Evolutionary conservation across 2,329 filamentous ascomycete genomes (phyloP).

Genomic region (Xylariaceae sp.): DNA sequence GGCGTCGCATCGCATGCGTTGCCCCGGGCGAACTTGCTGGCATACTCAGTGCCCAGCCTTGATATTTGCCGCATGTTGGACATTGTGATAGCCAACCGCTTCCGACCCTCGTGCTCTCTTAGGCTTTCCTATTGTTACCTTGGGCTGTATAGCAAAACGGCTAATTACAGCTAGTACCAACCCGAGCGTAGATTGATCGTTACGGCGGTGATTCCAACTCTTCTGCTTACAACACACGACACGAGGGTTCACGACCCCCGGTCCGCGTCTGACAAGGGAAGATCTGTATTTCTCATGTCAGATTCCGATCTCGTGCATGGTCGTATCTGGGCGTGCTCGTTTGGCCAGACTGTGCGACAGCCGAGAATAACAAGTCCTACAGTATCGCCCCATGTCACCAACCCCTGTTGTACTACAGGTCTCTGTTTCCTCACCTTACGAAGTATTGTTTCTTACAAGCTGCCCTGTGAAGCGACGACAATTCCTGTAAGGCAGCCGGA

Average conservation of each 20-base stretch:
- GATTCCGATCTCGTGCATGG: constrained; percentile 37
- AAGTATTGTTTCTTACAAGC: too few species aligned
- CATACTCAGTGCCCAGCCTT: constrained; percentile 15
- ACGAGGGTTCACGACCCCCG: constrained; percentile 19
- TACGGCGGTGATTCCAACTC: constrained; percentile 8
- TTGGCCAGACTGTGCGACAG: constrained; percentile 25
- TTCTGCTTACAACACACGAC: constrained; percentile 14
- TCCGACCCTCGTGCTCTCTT: constrained; percentile 13
- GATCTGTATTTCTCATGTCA: constrained; percentile 35
- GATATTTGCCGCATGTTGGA: constrained; percentile 22
- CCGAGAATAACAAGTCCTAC: constrained; percentile 5
- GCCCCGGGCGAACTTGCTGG: constrained; percentile 21
- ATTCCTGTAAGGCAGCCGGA: background rate
- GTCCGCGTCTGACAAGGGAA: constrained; percentile 29
- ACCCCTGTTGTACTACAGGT: too few species aligned
- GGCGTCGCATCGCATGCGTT: constrained; percentile 20
- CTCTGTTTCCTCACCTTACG: background rate
- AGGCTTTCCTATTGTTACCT: constrained; percentile 9
- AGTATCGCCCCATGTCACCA: background rate
- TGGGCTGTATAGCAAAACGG: constrained; percentile 12
- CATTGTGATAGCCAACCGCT: constrained; percentile 23
- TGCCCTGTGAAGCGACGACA: background rate
- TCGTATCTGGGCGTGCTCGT: constrained; percentile 27
- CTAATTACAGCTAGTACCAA: constrained; percentile 23
- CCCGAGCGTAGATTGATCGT: constrained; percentile 20